These are phyloP conservation scores for Tetracladium setigerum DNA, from an alignment of 495 filamentous ascomycete species.

Conservation along the genomic window DNA sequence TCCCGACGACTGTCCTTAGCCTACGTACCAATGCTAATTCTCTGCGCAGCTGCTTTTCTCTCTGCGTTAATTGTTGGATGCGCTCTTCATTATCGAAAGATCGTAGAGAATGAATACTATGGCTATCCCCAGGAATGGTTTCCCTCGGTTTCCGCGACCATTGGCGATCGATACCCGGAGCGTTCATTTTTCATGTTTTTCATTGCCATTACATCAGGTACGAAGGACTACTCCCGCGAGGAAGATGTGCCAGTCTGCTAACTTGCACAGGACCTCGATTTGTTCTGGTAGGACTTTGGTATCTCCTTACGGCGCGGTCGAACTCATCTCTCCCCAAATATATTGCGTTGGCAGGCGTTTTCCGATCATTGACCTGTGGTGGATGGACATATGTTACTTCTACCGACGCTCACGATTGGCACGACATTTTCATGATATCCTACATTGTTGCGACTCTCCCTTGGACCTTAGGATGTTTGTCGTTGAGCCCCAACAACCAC, in stretches of 20 bases:
- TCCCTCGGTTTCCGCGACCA: slow-evolving; percentile 96
- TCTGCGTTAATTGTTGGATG: slow-evolving; percentile 82
- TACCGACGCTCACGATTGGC: slow-evolving; percentile 97
- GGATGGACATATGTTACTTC: slow-evolving; percentile 99
- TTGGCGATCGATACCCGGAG: slow-evolving; percentile 96
- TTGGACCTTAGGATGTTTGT: slow-evolving; percentile 89
- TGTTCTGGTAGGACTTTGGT: slow-evolving; percentile 86
- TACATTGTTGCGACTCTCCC: slow-evolving; percentile 92
- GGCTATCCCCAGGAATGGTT: slow-evolving; percentile 99
- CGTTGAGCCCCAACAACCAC: slow-evolving; percentile 79
- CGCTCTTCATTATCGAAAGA: slow-evolving; percentile 88
- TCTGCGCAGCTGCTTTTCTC: slow-evolving; percentile 67
- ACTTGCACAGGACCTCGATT: slow-evolving; percentile 70
- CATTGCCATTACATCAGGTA: slow-evolving; percentile 91
- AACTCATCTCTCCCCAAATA: slow-evolving; percentile 72
- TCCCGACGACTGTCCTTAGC: not conserved
- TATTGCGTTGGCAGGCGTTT: slow-evolving; percentile 70
- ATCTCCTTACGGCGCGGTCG: slow-evolving; percentile 72
- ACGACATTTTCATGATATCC: slow-evolving; percentile 99
- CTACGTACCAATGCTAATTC: not conserved
- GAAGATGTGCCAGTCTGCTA: not conserved
- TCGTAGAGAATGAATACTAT: slow-evolving; percentile 95
- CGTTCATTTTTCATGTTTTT: slow-evolving; percentile 94
- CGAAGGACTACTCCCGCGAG: not conserved
- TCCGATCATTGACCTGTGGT: slow-evolving; percentile 89